Evolutionary conservation across 352 stramenopile genomes (phyloP).

Genomic region (Phytophthora foliorum): DNA sequence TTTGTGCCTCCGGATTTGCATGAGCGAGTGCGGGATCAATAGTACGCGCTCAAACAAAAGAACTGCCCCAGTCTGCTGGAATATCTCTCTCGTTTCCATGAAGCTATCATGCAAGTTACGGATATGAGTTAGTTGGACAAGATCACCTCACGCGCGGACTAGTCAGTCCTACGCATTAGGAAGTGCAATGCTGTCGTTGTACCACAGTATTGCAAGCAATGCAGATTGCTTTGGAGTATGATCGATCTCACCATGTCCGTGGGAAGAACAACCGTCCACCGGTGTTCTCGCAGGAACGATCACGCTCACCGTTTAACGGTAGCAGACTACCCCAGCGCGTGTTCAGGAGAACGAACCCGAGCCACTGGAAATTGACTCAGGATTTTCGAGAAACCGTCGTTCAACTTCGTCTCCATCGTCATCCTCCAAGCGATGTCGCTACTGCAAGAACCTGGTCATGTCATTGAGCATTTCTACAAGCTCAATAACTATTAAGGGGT

Average conservation of each 20-base stretch:
- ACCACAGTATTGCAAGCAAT: too few species aligned
- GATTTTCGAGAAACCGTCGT: slow-evolving; percentile 5
- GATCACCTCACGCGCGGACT: slow-evolving; percentile 34
- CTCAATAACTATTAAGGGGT: too few species aligned
- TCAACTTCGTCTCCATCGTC: neutral
- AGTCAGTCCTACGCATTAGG: slow-evolving; percentile 17
- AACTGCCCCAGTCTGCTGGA: slow-evolving; percentile 20
- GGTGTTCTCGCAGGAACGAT: too few species aligned
- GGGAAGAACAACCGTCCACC: too few species aligned
- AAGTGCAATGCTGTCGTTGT: slow-evolving; percentile 40
- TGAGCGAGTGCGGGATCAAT: slow-evolving; percentile 26
- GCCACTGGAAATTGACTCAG: slow-evolving; percentile 23
- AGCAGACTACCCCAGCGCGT: slow-evolving; percentile 12
- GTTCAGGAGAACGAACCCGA: slow-evolving; percentile 14
- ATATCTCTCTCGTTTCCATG: slow-evolving; percentile 8
- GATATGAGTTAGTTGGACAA: slow-evolving; percentile 43
- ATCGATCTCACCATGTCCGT: too few species aligned
- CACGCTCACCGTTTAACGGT: neutral
- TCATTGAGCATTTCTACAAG: slow-evolving; percentile 22
- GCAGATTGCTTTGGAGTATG: too few species aligned
- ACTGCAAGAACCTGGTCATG: slow-evolving; percentile 22
- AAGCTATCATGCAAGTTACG: slow-evolving; percentile 23
- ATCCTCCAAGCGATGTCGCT: slow-evolving; percentile 4
- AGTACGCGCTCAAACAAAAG: slow-evolving; percentile 23
- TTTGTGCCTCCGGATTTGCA: slow-evolving; percentile 33